Evolutionary conservation across 345 rosid species (phyloP).

Genomic region (Acer yangbiense): DNA sequence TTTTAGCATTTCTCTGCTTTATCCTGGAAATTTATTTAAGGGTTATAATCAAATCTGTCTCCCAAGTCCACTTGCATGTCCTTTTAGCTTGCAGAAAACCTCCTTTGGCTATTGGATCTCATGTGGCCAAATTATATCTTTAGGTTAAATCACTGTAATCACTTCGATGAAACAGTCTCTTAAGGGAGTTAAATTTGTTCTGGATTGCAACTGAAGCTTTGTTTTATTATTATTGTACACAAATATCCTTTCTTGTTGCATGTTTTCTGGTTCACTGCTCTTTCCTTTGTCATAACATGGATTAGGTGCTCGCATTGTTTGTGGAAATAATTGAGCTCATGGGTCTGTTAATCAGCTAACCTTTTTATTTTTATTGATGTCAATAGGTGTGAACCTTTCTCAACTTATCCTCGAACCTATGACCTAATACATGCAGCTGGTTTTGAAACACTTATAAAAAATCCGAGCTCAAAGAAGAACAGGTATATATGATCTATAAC

Average conservation of each 20-base stretch:
- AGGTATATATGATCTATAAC: conserved; percentile 35
- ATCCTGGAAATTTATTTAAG: not conserved
- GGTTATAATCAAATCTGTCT: not conserved
- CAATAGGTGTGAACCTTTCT: conserved; percentile 96
- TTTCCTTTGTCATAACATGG: not conserved
- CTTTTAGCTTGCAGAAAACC: not conserved
- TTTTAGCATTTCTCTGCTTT: not conserved
- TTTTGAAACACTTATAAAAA: conserved; percentile 71
- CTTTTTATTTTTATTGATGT: conserved; percentile 25
- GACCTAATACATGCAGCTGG: conserved; percentile 88
- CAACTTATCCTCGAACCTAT: conserved; percentile 95
- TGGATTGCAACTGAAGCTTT: not conserved
- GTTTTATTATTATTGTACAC: not conserved
- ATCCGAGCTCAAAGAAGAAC: conserved; percentile 47
- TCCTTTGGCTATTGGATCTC: not conserved
- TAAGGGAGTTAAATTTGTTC: not conserved
- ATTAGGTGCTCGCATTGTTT: not conserved
- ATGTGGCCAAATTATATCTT: not conserved
- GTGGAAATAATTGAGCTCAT: not conserved
- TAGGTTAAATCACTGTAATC: not conserved
- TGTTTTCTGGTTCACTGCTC: conserved; percentile 1
- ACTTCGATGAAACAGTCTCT: not conserved
- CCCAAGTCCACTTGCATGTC: not conserved
- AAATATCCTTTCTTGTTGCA: not conserved
- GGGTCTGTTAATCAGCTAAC: conserved; percentile 9